phyloP scores from a whole-genome alignment of 768 basidiomycete genomes.

The Lyophyllum atratum region DNA sequence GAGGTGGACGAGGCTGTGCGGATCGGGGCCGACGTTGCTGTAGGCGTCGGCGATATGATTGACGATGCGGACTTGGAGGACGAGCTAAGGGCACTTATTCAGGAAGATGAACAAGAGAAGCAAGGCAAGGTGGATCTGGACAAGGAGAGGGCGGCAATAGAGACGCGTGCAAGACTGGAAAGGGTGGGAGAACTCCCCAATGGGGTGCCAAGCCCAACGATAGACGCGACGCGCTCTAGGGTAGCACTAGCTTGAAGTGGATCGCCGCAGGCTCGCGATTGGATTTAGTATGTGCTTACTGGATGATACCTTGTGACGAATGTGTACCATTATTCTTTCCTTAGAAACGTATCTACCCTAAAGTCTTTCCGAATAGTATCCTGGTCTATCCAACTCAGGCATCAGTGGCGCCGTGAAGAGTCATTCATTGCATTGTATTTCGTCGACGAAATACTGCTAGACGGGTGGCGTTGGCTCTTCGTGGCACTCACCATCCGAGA shows the following conservation, averaged over 20 bases:
- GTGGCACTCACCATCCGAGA: slow-evolving; percentile 43
- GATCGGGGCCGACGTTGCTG: slow-evolving; percentile 62
- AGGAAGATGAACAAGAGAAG: slow-evolving; percentile 33
- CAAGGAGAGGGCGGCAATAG: slow-evolving; percentile 11
- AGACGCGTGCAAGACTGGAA: slow-evolving; percentile 22
- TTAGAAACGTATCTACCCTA: not conserved
- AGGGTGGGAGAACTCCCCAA: slow-evolving; percentile 3
- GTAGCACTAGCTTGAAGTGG: slow-evolving; percentile 5
- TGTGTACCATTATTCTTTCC: not conserved
- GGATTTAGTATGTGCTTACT: not conserved
- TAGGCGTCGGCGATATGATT: slow-evolving; percentile 68
- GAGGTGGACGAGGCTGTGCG: slow-evolving; percentile 83
- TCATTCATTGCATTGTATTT: not conserved
- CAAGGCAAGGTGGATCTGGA: slow-evolving; percentile 11
- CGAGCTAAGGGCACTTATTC: slow-evolving; percentile 60
- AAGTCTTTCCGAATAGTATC: no score
- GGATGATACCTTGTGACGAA: not conserved
- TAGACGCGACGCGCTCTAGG: not conserved
- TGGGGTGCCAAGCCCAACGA: not conserved
- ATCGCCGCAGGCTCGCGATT: not conserved
- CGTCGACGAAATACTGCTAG: not conserved
- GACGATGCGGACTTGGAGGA: slow-evolving; percentile 55
- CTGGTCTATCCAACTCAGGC: no score
- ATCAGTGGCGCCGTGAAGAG: no score
- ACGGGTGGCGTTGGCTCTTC: slow-evolving; percentile 34